Evolutionary conservation across 2,329 filamentous ascomycete genomes (phyloP).

Genomic region (Penicillium sp.): DNA sequence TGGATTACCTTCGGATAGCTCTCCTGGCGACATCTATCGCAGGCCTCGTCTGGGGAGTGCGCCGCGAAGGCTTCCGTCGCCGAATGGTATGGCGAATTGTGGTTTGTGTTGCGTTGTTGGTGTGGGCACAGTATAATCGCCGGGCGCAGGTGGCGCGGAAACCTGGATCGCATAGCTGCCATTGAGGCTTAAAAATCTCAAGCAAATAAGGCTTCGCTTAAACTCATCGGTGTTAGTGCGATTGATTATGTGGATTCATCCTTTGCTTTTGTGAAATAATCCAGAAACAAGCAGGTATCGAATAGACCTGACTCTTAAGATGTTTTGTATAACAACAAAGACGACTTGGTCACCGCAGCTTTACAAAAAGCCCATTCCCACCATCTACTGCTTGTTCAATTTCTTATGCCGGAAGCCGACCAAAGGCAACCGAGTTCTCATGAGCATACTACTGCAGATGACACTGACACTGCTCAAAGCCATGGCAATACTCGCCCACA

Average conservation of each 20-base stretch:
- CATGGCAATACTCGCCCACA: slow-evolving; percentile 83
- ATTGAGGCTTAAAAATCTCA: slow-evolving; percentile 8
- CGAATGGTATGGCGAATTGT: slow-evolving; percentile 16
- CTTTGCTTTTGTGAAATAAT: too few species aligned
- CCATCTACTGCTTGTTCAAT: background rate
- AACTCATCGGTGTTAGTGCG: too few species aligned
- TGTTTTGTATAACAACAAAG: too few species aligned
- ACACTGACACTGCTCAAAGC: slow-evolving; percentile 81
- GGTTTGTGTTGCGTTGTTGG: slow-evolving; percentile 17
- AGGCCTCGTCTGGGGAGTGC: slow-evolving; percentile 13
- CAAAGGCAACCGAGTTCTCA: slow-evolving; percentile 40
- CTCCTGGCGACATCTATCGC: slow-evolving; percentile 21
- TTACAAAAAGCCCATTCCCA: too few species aligned
- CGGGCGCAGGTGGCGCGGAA: background rate
- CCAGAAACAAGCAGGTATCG: too few species aligned
- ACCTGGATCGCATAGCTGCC: slow-evolving; percentile 17
- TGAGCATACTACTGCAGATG: slow-evolving; percentile 68
- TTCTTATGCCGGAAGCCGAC: background rate
- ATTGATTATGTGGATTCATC: too few species aligned
- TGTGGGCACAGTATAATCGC: slow-evolving; percentile 18
- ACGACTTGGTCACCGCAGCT: too few species aligned
- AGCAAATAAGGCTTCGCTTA: background rate
- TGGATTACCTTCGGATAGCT: slow-evolving; percentile 15
- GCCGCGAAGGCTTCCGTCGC: slow-evolving; percentile 18
- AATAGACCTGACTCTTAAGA: too few species aligned